Evolutionary conservation across 257 asterid genomes (phyloP).

Genomic region (Solanum bulbocastanum): DNA sequence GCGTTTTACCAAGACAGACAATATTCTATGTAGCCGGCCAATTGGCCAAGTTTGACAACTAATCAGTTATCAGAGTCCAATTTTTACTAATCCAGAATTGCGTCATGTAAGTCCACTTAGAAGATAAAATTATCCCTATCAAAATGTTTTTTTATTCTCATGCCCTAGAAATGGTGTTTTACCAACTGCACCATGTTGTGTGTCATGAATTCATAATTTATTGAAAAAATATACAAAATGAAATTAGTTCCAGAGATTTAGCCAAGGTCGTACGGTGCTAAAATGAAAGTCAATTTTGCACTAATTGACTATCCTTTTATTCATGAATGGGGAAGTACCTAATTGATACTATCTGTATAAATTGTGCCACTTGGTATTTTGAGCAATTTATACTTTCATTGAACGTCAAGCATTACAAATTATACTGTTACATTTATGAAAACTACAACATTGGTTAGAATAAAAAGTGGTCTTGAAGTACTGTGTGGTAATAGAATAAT

Average conservation of each 20-base stretch:
- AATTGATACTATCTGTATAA: too few relatives aligned
- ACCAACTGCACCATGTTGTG: not conserved
- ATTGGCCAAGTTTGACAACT: not conserved
- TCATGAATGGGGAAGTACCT: not conserved
- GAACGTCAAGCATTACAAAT: too few relatives aligned
- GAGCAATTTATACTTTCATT: too few relatives aligned
- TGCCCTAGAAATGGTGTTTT: not conserved
- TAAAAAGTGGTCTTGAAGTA: too few relatives aligned
- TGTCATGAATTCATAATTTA: not conserved
- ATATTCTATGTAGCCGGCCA: not conserved
- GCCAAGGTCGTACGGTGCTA: not conserved
- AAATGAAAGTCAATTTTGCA: not conserved
- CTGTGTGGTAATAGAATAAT: too few relatives aligned
- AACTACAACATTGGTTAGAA: too few relatives aligned
- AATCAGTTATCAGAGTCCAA: not conserved
- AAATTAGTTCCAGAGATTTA: not conserved
- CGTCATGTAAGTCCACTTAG: not conserved
- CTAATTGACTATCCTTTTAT: not conserved
- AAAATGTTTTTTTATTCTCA: not conserved
- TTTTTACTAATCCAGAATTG: not conserved
- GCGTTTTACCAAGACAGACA: not conserved
- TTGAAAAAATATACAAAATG: not conserved
- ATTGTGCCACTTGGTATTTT: too few relatives aligned
- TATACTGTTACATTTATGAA: too few relatives aligned
- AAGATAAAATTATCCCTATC: not conserved